Evolutionary conservation across 352 stramenopile genomes (phyloP).

Genomic region (Pseudoperonospora humuli): DNA sequence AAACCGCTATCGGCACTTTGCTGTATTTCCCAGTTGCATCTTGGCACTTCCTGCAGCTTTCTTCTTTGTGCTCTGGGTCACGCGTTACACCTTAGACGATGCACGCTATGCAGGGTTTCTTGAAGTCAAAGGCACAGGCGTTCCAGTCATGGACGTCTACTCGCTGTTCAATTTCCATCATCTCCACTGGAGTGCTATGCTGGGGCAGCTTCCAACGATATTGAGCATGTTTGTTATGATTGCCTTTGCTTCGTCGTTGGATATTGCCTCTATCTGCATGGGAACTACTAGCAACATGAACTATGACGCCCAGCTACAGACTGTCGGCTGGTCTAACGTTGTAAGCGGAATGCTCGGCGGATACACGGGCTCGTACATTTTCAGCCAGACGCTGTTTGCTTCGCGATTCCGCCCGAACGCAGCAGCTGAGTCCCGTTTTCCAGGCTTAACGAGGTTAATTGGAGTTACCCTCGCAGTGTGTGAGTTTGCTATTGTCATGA

Average conservation of each 20-base stretch:
- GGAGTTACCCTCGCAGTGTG: slow-evolving; percentile 46
- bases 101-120: slow-evolving; percentile 86
- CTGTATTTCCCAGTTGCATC: slow-evolving; percentile 52
- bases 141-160: slow-evolving; percentile 40
- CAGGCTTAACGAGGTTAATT: slow-evolving; percentile 54
- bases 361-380: slow-evolving; percentile 89
- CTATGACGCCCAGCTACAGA: slow-evolving; percentile 91
- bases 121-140: slow-evolving; percentile 19
- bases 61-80: slow-evolving; percentile 77
- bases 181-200: slow-evolving; percentile 74
- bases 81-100: slow-evolving; percentile 73
- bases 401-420: slow-evolving; percentile 46
- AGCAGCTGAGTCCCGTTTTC: slow-evolving; percentile 24
- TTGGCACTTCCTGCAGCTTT: slow-evolving; percentile 61
- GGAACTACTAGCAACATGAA: slow-evolving; percentile 88
- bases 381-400: slow-evolving; percentile 90
- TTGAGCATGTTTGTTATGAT: slow-evolving; percentile 94
- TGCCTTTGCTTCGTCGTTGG: slow-evolving; percentile 89
- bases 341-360: slow-evolving; percentile 81
- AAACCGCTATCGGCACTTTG: slow-evolving; percentile 56
- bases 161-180: slow-evolving; percentile 61
- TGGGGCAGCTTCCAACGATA: slow-evolving; percentile 53
- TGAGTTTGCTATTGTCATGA: slow-evolving; percentile 54
- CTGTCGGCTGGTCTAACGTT: slow-evolving; percentile 90
- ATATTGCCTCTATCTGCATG: slow-evolving; percentile 94